Base-by-base conservation (phyloP, 2,329 filamentous ascomycete species). In the Claviceps maximensis region DNA sequence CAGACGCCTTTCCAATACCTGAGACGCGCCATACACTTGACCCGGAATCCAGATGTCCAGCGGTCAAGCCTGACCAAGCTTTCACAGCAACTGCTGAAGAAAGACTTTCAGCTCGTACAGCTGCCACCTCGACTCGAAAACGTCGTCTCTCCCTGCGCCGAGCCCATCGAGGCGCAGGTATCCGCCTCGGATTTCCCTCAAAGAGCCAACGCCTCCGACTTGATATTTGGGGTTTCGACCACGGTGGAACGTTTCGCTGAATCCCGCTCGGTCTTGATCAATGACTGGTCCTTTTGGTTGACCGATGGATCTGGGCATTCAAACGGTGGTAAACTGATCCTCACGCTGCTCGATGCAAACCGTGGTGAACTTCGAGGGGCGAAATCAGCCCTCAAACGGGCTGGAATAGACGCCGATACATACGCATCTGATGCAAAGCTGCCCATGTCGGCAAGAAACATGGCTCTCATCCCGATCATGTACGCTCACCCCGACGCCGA, bases 201-300 rank as follows among this genome's bases (percentile, higher is more conserved):
- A 4, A 70, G 70, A 1, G 76, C 74, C 52, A 74, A 80, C 55
- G 70, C 75, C 7, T 77, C 76, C 23, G 74, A 77, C 54, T 76
- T 79, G 60, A 74, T 79, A 61, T 80, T 80, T 56, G 77, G 76
- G 41, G 74, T 80, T 8, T 80, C 77, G 1, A 80, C 77, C 4
- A 79, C 76, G 1, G 79, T 75, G 65, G 67, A 73, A 55, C 68
- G 76, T 54, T 74, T 80, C 57, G 74, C 65, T 57, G 72, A 76
- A 54, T 67, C 70, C 1, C 69, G 69, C 49, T 76, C 72, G 3
- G 74, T 68, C 52, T 73, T 76, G 0, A 71, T 79, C 44, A 73
- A 74, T 54, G 77, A 80, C 60, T 80, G 77, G 77, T 71, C 73
- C 2, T 78, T 76, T 62, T 80, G 77, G 77, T 67, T 80, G 56